These are phyloP conservation scores for Suaeda aralocaspica DNA, from an alignment of 148 eudicot genomes.

Conservation along the genomic window DNA sequence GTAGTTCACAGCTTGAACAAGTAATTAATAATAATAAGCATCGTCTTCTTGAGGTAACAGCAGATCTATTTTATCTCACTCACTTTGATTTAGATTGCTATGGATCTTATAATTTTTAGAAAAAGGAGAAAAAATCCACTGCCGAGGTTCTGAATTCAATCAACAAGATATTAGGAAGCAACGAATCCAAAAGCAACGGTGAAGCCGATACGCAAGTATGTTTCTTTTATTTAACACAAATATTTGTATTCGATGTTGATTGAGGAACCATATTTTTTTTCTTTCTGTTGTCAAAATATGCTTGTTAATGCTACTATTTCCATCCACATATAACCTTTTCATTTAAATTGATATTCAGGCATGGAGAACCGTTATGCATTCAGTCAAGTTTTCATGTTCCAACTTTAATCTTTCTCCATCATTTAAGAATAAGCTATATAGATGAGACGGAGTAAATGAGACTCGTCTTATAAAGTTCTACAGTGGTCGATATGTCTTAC, in stretches of 20 bases:
- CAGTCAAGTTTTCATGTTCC: too few species aligned
- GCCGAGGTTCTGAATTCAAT: constrained; percentile 33
- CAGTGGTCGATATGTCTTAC: too few species aligned
- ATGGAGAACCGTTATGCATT: too few species aligned
- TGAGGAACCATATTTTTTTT: background rate
- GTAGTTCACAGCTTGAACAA: constrained; percentile 27
- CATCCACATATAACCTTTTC: background rate
- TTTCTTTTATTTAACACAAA: background rate
- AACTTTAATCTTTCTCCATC: too few species aligned
- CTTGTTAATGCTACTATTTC: background rate
- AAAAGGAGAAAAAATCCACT: constrained; percentile 27
- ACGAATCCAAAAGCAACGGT: constrained; percentile 29
- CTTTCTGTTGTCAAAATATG: background rate
- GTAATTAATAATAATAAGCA: constrained; percentile 13
- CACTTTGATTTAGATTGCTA: constrained; percentile 14
- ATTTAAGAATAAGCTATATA: too few species aligned
- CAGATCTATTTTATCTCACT: background rate
- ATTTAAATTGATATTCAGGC: background rate
- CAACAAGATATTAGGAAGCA: constrained; percentile 24
- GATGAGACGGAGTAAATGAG: too few species aligned
- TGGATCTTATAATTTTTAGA: constrained; percentile 28
- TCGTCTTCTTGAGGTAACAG: background rate
- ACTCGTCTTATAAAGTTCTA: too few species aligned
- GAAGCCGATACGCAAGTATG: constrained; percentile 52
- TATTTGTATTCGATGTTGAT: background rate